Conservation (phyloP, 768 basidiomycete genomes). For the Dioszegia crocea region DNA sequence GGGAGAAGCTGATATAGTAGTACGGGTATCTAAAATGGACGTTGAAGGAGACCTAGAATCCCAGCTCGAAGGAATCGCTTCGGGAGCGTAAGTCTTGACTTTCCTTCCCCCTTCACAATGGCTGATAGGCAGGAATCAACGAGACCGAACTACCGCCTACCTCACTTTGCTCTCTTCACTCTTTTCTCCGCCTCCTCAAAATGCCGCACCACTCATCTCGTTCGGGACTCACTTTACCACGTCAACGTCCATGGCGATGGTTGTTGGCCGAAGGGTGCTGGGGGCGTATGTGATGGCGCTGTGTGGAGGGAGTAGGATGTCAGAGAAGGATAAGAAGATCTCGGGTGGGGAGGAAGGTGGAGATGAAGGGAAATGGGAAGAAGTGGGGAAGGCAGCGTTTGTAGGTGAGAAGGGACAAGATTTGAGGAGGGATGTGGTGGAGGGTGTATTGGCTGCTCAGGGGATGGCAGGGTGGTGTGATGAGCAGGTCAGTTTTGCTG, state of each 20-base stretch:
- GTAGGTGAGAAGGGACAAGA: conserved; percentile 30
- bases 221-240: conserved; percentile 71
- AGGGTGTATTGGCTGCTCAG: conserved; percentile 63
- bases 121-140: conserved; percentile 28
- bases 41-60: conserved; percentile 13
- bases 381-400: conserved; percentile 32
- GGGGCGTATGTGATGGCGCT: conserved; percentile 64
- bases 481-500: conserved; percentile 69
- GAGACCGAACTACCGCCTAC: conserved; percentile 60
- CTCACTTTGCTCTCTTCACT: conserved; percentile 57
- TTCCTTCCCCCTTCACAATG: neutral
- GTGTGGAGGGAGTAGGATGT: conserved; percentile 31
- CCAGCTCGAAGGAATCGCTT: conserved; percentile 20
- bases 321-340: conserved; percentile 53
- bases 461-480: conserved; percentile 79
- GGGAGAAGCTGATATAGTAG: no score
- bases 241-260: conserved; percentile 70
- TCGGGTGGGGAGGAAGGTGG: conserved; percentile 52
- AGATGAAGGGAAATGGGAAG: conserved; percentile 19
- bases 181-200: conserved; percentile 13
- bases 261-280: conserved; percentile 81
- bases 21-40: conserved; percentile 15
- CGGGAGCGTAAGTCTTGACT: conserved; percentile 18
- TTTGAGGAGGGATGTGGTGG: conserved; percentile 62
- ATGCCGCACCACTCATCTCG: conserved; percentile 54